These are phyloP conservation scores for Golubevia sp. DNA, from an alignment of 1,284 basidiomycete species.

Conservation along the genomic window DNA sequence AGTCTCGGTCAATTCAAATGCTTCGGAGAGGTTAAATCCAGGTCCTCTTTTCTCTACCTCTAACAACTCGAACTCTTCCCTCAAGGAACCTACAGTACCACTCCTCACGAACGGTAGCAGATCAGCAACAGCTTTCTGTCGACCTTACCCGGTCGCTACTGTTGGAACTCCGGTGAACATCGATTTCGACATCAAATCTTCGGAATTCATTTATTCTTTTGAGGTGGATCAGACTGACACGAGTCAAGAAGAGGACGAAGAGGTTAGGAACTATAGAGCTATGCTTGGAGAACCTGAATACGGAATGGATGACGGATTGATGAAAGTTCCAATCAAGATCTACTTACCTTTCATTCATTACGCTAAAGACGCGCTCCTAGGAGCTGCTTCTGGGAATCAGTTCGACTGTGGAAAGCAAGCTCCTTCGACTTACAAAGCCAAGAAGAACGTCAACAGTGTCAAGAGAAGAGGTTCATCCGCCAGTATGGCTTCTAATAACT, in stretches of 20 bases:
- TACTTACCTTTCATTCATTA: conserved; percentile 50
- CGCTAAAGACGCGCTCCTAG: conserved; percentile 23
- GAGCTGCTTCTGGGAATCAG: conserved; percentile 23
- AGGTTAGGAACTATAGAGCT: not conserved
- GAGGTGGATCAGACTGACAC: conserved; percentile 22
- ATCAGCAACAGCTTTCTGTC: conserved; percentile 38
- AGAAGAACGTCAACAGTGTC: not conserved
- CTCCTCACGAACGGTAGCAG: conserved; percentile 22
- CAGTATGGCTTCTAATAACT: conserved; percentile 12
- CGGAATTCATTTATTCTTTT: conserved; percentile 28
- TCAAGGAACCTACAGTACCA: not conserved
- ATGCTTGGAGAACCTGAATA: not conserved
- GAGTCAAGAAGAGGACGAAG: not conserved
- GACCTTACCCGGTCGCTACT: conserved; percentile 37
- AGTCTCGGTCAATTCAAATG: too few species aligned
- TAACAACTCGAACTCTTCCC: too few species aligned
- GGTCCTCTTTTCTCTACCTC: too few species aligned
- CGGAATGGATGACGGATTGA: not conserved
- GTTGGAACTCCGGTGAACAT: conserved; percentile 38
- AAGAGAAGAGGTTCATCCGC: conserved; percentile 17
- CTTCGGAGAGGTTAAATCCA: too few species aligned
- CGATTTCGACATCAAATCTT: conserved; percentile 44
- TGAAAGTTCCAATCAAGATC: conserved; percentile 31
- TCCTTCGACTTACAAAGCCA: not conserved
- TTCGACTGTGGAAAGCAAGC: conserved; percentile 14